Evolutionary conservation across 345 rosid species (phyloP).

Genomic region (Streptanthus diversifolius): DNA sequence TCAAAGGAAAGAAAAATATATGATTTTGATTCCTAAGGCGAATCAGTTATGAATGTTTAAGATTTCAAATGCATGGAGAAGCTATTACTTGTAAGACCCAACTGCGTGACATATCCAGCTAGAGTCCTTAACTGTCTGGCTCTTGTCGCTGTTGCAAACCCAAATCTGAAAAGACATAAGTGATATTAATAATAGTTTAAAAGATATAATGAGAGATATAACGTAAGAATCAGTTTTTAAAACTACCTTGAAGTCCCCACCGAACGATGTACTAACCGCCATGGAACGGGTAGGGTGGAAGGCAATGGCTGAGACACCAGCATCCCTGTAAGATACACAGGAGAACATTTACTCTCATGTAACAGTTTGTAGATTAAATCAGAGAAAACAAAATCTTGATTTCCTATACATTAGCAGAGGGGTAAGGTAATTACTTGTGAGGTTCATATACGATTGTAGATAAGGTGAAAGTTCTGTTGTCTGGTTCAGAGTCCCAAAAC

Average conservation of each 20-base stretch:
- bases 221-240: background rate
- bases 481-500: slow-evolving; percentile 65
- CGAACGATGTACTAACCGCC: slow-evolving; percentile 82
- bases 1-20: background rate
- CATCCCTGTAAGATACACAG: slow-evolving; percentile 51
- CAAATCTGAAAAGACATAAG: slow-evolving; percentile 52
- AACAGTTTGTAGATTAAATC: background rate
- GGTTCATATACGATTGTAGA: slow-evolving; percentile 91
- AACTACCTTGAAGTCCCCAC: slow-evolving; percentile 94
- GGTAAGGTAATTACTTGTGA: slow-evolving; percentile 55
- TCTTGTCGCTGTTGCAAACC: slow-evolving; percentile 51
- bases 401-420: slow-evolving; percentile 6
- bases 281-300: slow-evolving; percentile 67
- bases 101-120: slow-evolving; percentile 90
- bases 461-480: slow-evolving; percentile 58
- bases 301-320: slow-evolving; percentile 66
- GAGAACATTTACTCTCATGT: background rate
- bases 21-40: background rate
- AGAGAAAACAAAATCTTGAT: background rate
- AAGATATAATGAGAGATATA: background rate
- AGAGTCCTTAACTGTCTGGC: slow-evolving; percentile 38
- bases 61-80: background rate
- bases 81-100: slow-evolving; percentile 81
- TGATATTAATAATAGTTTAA: background rate
- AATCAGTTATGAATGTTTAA: background rate